phyloP scores from a whole-genome alignment of 1,139 yeast species.

The Debaryomyces sp. region DNA sequence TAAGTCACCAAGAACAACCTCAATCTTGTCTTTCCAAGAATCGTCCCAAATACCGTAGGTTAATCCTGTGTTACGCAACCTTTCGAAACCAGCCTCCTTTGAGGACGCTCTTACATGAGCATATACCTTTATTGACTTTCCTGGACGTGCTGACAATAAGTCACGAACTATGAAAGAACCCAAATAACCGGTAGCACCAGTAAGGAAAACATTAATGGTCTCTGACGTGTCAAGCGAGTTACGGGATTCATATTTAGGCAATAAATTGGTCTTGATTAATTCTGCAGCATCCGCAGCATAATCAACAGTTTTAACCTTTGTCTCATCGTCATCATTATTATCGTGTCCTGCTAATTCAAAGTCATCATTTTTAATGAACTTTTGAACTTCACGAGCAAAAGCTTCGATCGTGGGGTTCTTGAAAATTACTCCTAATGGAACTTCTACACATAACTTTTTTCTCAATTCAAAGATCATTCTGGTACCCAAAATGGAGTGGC shows the following conservation, averaged over 20 bases:
- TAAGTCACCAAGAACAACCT: conserved; percentile 83
- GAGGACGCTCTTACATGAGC: conserved; percentile 92
- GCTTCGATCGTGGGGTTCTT: conserved; percentile 81
- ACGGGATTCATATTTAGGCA: conserved; percentile 36
- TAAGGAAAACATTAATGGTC: conserved; percentile 71
- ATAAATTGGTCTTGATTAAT: conserved; percentile 50
- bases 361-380: conserved; percentile 49
- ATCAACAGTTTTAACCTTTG: conserved; percentile 30
- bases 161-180: conserved; percentile 88
- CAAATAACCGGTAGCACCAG: conserved; percentile 96
- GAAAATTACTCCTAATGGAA: conserved; percentile 89
- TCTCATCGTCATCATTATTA: conserved; percentile 24
- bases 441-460: conserved; percentile 71
- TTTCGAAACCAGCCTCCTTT: conserved; percentile 67
- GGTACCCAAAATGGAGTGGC: conserved; percentile 96
- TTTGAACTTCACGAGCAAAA: conserved; percentile 75
- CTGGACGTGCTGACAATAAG: conserved; percentile 51
- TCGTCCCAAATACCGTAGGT: conserved; percentile 89
- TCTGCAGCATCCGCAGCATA: conserved; percentile 78
- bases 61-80: conserved; percentile 74
- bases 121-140: conserved; percentile 56
- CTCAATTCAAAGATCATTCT: conserved; percentile 94
- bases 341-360: conserved; percentile 45
- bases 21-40: conserved; percentile 56
- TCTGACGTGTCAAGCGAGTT: conserved; percentile 31